Base-by-base conservation (phyloP, 2,329 filamentous ascomycete genomes). In the Simplicillium aogashimaense region DNA sequence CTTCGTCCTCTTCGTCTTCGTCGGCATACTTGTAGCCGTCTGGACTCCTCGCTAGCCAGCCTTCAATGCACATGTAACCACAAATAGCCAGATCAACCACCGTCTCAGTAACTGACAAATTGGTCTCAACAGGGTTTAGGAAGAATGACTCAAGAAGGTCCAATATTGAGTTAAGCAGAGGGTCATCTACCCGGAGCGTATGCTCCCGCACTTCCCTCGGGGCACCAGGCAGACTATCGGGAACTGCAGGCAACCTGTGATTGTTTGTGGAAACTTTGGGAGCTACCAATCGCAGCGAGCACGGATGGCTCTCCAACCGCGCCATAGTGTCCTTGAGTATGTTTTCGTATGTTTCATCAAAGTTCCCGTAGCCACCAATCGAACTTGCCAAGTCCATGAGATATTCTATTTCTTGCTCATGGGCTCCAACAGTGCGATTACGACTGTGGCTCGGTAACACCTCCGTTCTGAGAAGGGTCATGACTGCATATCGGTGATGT, bases 41-140 rank as follows among this genome's bases (percentile, higher is more conserved):
- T 4, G 85, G 83, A 39, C 82, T 78, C 13, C 86, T 80, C 6
- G 90, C 67, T 25, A 97, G 66, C 90, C 92, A 98, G n/a, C 85
- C 84, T 53, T 95, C 87, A 11, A 95, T 71, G 15, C 81, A 78
- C 54, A 95, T 82, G 46, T 86, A 84, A 6, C 87, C 84, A 50
- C 92, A 97, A 1, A 85, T 79, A 10, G 85, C 85, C 32, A 98
- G 69, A 48, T 86, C 83, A 20, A 94, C 75, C 34, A 97, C 69
- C 1, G 84, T 76, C 52, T 94, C 86, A 0, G 90, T 97, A 2
- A 95, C 69, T 0, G 83, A 84, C 3, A 98, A 66, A 50, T 98
- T 98, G 3, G 85, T 89, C 50, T 95, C 87, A 3, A 97, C 80
- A 3, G 87, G 82, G 51, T 98, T 98, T 5, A 86, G 74, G 50